These are phyloP conservation scores for Ceratocystis destructans DNA, from an alignment of 2,329 filamentous ascomycete species.

Conservation along the genomic window DNA sequence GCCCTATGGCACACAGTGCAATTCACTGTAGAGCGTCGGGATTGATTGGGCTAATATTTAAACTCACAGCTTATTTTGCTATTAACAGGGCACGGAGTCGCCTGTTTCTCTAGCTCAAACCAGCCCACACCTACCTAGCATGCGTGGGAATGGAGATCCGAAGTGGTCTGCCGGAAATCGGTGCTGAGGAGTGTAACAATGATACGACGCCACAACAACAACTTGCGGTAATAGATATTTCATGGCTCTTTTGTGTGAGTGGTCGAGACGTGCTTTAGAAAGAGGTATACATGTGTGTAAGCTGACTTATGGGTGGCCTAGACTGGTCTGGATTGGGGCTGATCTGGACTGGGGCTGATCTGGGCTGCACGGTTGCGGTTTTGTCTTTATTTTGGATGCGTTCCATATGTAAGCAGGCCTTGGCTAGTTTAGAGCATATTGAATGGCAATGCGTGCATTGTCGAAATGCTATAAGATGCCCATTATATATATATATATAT, in stretches of 20 bases:
- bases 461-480: too few relatives aligned
- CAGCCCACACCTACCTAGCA: background rate
- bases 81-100: constrained; percentile 4
- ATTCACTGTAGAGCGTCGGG: background rate
- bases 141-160: background rate
- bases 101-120: constrained; percentile 7
- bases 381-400: too few relatives aligned
- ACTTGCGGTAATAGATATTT: background rate
- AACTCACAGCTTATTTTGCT: constrained; percentile 1
- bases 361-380: too few relatives aligned
- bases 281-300: background rate
- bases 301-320: background rate
- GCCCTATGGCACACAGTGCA: background rate
- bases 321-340: background rate
- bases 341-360: background rate
- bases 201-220: background rate
- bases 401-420: background rate
- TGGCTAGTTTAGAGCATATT: background rate
- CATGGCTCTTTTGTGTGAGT: background rate
- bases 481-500: too few relatives aligned
- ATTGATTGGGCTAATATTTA: background rate
- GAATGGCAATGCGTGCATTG: too few relatives aligned
- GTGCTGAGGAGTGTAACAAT: background rate
- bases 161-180: background rate
- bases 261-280: background rate